These are phyloP conservation scores for Vairimorpha necatrix DNA, from an alignment of 371 early-diverging fungal genomes.

Conservation along the genomic window DNA sequence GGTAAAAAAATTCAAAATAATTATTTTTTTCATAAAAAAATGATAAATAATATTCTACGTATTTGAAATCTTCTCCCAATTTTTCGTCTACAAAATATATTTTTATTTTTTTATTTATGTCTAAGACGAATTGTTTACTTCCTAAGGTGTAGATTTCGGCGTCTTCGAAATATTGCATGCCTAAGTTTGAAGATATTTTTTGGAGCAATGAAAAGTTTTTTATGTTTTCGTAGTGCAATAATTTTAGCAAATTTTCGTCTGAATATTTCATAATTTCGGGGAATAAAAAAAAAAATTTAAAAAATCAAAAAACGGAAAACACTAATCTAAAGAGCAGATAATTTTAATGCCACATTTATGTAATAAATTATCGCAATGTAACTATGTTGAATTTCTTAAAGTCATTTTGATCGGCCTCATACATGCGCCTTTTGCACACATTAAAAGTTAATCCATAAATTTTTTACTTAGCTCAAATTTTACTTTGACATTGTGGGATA, in stretches of 20 bases:
- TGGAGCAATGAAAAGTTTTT: neutral
- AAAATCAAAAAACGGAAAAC: neutral
- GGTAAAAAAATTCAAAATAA: neutral
- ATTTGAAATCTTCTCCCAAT: neutral
- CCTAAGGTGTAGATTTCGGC: neutral
- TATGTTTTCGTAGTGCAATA: constrained; percentile 1
- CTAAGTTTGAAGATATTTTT: neutral
- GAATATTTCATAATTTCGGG: neutral
- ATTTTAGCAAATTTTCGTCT: neutral
- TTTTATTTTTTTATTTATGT: neutral
- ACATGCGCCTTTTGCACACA: too few species aligned
- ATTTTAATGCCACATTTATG: too few species aligned
- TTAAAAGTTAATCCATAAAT: too few species aligned
- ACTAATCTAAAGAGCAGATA: too few species aligned
- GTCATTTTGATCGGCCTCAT: too few species aligned
- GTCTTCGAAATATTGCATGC: neutral
- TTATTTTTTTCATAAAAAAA: neutral
- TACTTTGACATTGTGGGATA: too few species aligned
- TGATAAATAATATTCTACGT: neutral
- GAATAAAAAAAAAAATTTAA: neutral
- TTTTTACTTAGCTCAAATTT: too few species aligned
- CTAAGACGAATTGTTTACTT: neutral
- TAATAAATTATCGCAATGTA: too few species aligned
- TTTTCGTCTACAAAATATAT: neutral
- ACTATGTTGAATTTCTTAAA: too few species aligned